Base-by-base conservation (phyloP, 768 basidiomycete species). In the Kwoniella sp. region DNA sequence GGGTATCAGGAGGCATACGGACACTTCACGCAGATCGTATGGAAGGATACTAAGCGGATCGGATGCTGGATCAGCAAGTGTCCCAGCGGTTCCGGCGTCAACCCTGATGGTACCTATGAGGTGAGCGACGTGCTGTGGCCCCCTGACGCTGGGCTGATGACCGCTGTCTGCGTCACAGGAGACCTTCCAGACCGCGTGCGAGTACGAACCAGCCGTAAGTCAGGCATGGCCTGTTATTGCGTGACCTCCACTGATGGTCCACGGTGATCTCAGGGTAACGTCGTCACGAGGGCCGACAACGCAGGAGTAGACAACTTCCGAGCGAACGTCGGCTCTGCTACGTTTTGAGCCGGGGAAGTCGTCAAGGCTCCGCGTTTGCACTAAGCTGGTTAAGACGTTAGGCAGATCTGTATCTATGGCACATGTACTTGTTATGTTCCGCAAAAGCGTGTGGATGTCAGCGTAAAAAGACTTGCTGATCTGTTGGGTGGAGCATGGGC, bases 1-100 rank as follows among this genome's bases (percentile, higher is more conserved):
- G 28, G 8, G 23, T 57, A 57, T 38, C 15, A 25, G 23, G 52
- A 53, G 3, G 47, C 33, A 11, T 31, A 26, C 7, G 57, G 52
- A n/a, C 57, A 59, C 39, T 54, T 59, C 44, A 50, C 57, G 6
- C 57, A 59, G 32, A 43, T 46, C 1, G 52, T 59, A 1, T 59
- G 57, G 57, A 59, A 59, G 50, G 57, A 46, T 38, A 43, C 50
- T 7, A 23, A 26, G n/a, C 37, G 20, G 15, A 38, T 58, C 14
- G 57, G 51, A 5, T 58, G 57, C 40, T 58, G 28, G 12, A 58
- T 58, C 17, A 40, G 39, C 3, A 19, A 36, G 10, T 58, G 57
- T 28, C 12, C 47, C 6, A 23, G 25, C n/a, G 23, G 25, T 28
- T 29, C 31, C 11, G 27, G 26, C 20, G 12, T 32, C 9, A 27